Conservation (phyloP, 768 basidiomycete genomes). For the Auriscalpium vulgare region DNA sequence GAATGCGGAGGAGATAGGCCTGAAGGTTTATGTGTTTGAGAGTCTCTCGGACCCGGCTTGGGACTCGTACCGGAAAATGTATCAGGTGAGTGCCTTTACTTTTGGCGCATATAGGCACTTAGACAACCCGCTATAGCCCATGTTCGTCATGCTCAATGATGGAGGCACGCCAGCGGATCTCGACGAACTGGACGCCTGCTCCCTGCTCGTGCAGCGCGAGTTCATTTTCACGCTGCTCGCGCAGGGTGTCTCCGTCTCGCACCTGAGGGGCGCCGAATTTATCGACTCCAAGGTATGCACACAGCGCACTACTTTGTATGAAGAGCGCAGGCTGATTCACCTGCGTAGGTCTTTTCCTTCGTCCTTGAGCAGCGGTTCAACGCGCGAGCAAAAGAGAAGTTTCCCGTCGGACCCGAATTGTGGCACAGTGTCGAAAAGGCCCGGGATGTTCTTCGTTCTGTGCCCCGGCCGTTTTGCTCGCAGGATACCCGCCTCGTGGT, state of each 20-base stretch:
- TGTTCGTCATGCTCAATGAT: conserved; percentile 57
- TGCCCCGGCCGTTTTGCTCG: background rate
- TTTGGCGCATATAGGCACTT: background rate
- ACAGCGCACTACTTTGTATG: background rate
- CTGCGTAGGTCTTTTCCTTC: conserved; percentile 49
- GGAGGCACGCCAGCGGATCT: conserved; percentile 29
- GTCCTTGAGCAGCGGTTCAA: conserved; percentile 33
- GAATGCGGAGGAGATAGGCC: conserved; percentile 21
- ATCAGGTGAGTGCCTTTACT: conserved; percentile 22
- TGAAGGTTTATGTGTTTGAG: conserved; percentile 40
- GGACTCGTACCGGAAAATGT: conserved; percentile 36
- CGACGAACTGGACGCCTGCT: conserved; percentile 13
- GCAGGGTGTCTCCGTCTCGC: conserved; percentile 41
- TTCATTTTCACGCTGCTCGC: conserved; percentile 43
- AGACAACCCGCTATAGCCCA: conserved; percentile 35
- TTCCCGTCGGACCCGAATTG: conserved; percentile 2
- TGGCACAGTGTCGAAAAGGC: conserved; percentile 15
- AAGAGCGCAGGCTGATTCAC: background rate
- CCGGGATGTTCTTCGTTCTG: conserved; percentile 5
- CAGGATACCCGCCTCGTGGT: background rate
- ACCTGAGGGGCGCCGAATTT: conserved; percentile 48
- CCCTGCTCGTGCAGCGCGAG: conserved; percentile 38
- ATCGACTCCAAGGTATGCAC: conserved; percentile 52
- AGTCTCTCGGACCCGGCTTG: conserved; percentile 40
- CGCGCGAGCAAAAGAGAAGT: conserved; percentile 8